phyloP scores from a whole-genome alignment of 345 rosid species.

The Erodium maritimum region DNA sequence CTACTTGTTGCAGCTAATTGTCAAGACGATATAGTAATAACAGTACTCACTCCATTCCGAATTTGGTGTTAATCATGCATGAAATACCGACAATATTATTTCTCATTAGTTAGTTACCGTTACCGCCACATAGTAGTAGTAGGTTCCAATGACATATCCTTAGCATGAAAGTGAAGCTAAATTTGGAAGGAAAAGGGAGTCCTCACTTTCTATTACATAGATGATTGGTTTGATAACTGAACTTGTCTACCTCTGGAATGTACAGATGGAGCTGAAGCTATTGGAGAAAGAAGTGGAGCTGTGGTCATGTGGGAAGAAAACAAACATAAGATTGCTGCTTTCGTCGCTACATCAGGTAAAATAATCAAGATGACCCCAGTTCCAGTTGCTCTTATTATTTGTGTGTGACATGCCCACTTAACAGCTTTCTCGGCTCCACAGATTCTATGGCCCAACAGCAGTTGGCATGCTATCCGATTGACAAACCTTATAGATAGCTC shows the following conservation, averaged over 20 bases:
- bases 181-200: too few relatives aligned
- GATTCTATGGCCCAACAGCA: conserved; percentile 72
- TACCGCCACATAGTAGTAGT: too few relatives aligned
- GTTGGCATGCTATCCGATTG: conserved; percentile 52
- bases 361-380: too few relatives aligned
- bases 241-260: neutral
- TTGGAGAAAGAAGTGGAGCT: conserved; percentile 49
- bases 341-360: conserved; percentile 50
- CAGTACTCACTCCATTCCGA: too few relatives aligned
- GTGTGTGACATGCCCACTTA: neutral
- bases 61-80: too few relatives aligned
- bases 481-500: conserved; percentile 51
- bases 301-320: conserved; percentile 77
- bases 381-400: neutral
- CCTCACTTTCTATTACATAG: too few relatives aligned
- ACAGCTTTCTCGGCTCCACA: conserved; percentile 12
- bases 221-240: neutral
- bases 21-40: too few relatives aligned
- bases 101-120: too few relatives aligned
- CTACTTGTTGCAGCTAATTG: too few relatives aligned
- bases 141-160: too few relatives aligned
- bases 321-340: conserved; percentile 58
- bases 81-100: too few relatives aligned
- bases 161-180: too few relatives aligned
- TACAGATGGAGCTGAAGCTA: conserved; percentile 44